Conservation (phyloP, 495 filamentous ascomycete genomes). For the Daldinia childiae region DNA sequence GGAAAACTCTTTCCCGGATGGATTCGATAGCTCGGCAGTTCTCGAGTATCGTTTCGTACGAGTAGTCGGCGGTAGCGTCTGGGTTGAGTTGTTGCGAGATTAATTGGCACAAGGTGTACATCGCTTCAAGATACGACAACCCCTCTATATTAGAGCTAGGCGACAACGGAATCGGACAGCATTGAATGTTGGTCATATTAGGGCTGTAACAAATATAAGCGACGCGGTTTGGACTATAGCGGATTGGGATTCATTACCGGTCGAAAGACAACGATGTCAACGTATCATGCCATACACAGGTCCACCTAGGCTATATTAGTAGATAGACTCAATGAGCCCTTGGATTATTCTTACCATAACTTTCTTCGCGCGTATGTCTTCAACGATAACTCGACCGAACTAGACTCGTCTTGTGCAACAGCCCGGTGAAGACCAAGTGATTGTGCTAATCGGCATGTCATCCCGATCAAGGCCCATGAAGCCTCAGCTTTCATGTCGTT, state of each 20-base stretch:
- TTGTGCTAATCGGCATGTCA: constrained; percentile 65
- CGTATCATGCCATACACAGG: constrained; percentile 65
- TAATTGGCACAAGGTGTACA: constrained; percentile 62
- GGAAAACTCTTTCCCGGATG: constrained; percentile 55
- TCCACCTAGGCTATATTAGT: constrained; percentile 57
- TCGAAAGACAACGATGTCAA: constrained; percentile 65
- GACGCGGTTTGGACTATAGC: not conserved
- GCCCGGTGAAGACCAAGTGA: constrained; percentile 62
- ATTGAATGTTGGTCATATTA: constrained; percentile 62
- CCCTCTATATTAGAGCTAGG: constrained; percentile 56
- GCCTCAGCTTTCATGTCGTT: constrained; percentile 70
- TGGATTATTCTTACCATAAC: constrained; percentile 50
- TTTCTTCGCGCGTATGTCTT: constrained; percentile 58
- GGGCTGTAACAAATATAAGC: constrained; percentile 43
- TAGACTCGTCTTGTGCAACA: constrained; percentile 51
- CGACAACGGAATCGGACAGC: constrained; percentile 58
- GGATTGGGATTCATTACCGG: constrained; percentile 47
- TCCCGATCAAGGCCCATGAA: constrained; percentile 64
- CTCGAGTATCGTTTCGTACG: constrained; percentile 58
- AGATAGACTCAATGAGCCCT: not conserved
- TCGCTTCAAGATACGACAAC: constrained; percentile 62
- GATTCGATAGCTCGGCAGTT: constrained; percentile 59
- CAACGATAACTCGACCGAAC: constrained; percentile 45
- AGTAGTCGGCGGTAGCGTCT: constrained; percentile 56
- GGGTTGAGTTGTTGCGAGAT: constrained; percentile 62